Percentiles rank a stretch among this genome's conserved stretches.
These are phyloP conservation scores for Pseudocercospora vitis DNA, from an alignment of 2,329 filamentous ascomycete genomes.

Conservation along the genomic window DNA sequence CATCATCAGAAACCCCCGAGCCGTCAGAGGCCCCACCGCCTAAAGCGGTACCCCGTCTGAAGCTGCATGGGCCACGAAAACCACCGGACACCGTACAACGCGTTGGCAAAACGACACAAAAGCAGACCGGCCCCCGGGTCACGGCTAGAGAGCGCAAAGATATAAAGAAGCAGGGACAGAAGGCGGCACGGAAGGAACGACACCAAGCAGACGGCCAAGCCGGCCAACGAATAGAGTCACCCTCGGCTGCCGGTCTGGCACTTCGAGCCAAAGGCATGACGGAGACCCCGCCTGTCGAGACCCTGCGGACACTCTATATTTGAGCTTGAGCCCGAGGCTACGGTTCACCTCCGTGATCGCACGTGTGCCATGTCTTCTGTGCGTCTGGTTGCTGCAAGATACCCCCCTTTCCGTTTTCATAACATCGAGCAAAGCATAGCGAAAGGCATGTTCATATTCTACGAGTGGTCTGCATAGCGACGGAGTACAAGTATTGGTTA, in stretches of 20 bases:
- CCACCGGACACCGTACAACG: slow-evolving; percentile 30
- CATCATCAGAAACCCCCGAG: slow-evolving; percentile 7
- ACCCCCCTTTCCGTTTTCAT: slow-evolving; percentile 21
- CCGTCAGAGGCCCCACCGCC: slow-evolving; percentile 16
- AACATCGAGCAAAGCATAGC: slow-evolving; percentile 20
- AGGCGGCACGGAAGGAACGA: slow-evolving; percentile 44
- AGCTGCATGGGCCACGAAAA: slow-evolving; percentile 36
- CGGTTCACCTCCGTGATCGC: slow-evolving; percentile 9
- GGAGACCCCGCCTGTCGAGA: slow-evolving; percentile 40
- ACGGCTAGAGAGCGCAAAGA: slow-evolving; percentile 42
- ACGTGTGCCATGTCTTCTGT: slow-evolving; percentile 10
- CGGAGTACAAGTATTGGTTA: slow-evolving; percentile 15
- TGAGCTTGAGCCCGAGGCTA: slow-evolving; percentile 35
- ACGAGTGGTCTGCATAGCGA: slow-evolving; percentile 18
- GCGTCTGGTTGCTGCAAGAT: slow-evolving; percentile 20
- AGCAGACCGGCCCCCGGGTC: slow-evolving; percentile 39
- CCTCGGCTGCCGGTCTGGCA: slow-evolving; percentile 31
- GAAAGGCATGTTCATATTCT: slow-evolving; percentile 14
- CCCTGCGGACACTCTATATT: slow-evolving; percentile 41
- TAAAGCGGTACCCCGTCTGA: slow-evolving; percentile 35
- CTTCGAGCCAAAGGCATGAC: slow-evolving; percentile 37
- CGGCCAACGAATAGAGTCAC: slow-evolving; percentile 20
- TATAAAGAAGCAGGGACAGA: slow-evolving; percentile 45
- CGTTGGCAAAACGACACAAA: slow-evolving; percentile 35
- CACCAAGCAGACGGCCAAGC: slow-evolving; percentile 31